A percentile compares a stretch with the other conserved stretches of the same genome.
phyloP scores from a whole-genome alignment of 31 red algal species.

The Porphyra umbilicalis region DNA sequence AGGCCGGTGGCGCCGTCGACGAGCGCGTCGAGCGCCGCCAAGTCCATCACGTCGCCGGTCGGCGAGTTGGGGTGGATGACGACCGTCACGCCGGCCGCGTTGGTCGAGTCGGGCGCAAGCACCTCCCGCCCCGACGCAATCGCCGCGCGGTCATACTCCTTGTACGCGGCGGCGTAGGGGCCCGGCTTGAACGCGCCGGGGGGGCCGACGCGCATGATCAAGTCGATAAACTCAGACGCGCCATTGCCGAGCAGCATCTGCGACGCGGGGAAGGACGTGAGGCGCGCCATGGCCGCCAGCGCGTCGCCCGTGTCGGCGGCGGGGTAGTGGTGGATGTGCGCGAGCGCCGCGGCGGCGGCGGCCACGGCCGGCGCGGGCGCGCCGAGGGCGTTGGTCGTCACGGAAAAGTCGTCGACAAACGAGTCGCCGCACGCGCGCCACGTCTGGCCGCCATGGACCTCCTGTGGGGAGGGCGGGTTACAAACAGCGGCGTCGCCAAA shows the following conservation, averaged over 20 bases:
- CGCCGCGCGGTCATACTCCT: conserved; percentile 93
- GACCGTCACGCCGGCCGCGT: conserved; percentile 66
- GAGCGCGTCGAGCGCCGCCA: conserved; percentile 40
- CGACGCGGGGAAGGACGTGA: conserved; percentile 38
- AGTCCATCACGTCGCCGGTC: conserved; percentile 80
- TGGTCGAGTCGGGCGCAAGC: conserved; percentile 3
- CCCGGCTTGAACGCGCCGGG: conserved; percentile 63
- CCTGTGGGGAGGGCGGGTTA: conserved; percentile 40
- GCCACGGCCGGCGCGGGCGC: conserved; percentile 41
- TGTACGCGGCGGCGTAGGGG: conserved; percentile 90
- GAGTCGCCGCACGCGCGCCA: conserved; percentile 64
- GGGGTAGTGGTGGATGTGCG: conserved; percentile 87
- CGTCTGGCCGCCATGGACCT: conserved; percentile 95
- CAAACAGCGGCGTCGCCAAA: neutral
- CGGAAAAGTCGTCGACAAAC: conserved; percentile 84
- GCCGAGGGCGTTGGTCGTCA: conserved; percentile 94
- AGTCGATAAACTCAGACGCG: conserved; percentile 91
- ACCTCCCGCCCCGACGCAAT: conserved; percentile 59
- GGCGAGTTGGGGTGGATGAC: conserved; percentile 92
- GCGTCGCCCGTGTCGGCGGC: conserved; percentile 73
- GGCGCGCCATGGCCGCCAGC: conserved; percentile 30
- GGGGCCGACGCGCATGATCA: conserved; percentile 70
- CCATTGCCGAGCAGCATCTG: conserved; percentile 91
- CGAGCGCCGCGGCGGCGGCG: conserved; percentile 39
- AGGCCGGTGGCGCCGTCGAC: conserved; percentile 15